Evolutionary conservation across 2,329 filamentous ascomycete species (phyloP), one percentile per base, ranked within the genome.

Genomic region (Exserohilum turcica): DNA sequence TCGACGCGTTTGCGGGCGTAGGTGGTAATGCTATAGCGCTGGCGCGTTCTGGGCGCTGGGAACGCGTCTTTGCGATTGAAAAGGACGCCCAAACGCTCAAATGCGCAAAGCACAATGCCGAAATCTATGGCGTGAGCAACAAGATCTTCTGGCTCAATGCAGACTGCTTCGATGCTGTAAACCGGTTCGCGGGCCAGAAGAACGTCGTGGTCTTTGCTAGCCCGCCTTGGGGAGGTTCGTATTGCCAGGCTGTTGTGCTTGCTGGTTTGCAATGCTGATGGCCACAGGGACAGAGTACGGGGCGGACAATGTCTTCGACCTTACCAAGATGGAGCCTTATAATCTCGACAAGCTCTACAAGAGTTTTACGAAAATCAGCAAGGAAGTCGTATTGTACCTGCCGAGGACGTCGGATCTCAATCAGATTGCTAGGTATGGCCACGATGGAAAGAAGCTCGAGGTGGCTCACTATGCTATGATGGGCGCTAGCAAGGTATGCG

Each of bases 1-100:
- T 99, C 54, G 94, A 99, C 74, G 84, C 89, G 39, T 99, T 99
- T 76, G 90, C 88, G 24, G 94, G 94, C 37, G 92, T 90, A 0
- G 94, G 95, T 32, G 94, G 92, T 48, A 99, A 99, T 73, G 85
- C 89, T 19, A 97, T 99, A 64, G 91, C 92, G n/a, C 95, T 99
- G 65, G 93, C 94, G 15, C 82, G 87, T 8, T 90, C 88, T 0
- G 85, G 83, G 16, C 85, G 86, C 59, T 99, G 91, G 89, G 84
- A 86, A 45, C 87, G 85, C 59, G 85, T 99, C 59, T 91, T 97
- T 70, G 91, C 90, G 36, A 88, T 99, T 63, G 94, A 99, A 76
- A 89, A 88, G 64, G 87, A 97, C 66, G 80, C 86, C 3, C 83
- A 86, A 8, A 91, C 90, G 0, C 82, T 99, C 6, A 87, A 88